A percentile compares a stretch with the other conserved stretches of the same genome.
phyloP scores from a whole-genome alignment of 768 basidiomycete genomes.

The Agaricus blazei region DNA sequence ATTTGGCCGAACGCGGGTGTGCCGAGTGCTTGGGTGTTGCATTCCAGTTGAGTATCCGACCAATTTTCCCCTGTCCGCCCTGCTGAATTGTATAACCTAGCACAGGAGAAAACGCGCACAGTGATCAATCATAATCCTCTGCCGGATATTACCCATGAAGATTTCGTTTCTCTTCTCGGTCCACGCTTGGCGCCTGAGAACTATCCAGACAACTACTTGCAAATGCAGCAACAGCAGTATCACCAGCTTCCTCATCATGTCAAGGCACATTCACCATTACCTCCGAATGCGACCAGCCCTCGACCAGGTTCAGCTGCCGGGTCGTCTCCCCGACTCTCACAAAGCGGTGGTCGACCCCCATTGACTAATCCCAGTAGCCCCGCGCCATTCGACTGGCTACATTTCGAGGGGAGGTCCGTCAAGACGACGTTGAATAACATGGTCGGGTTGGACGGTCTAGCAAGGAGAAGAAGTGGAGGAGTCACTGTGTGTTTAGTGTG shows the following conservation, averaged over 20 bases:
- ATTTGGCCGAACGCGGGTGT: constrained; percentile 68
- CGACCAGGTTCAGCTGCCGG: constrained; percentile 3
- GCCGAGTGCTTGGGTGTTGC: constrained; percentile 78
- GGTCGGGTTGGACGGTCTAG: constrained; percentile 74
- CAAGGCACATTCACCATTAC: constrained; percentile 29
- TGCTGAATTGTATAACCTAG: constrained; percentile 24
- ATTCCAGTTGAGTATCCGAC: constrained; percentile 45
- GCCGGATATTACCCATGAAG: constrained; percentile 82
- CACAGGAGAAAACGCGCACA: constrained; percentile 54
- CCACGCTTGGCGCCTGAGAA: constrained; percentile 83
- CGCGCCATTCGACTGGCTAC: constrained; percentile 83
- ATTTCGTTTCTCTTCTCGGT: constrained; percentile 74
- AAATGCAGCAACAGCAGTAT: constrained; percentile 20
- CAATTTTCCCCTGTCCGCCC: constrained; percentile 2
- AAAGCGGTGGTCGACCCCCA: constrained; percentile 21
- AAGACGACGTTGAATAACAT: constrained; percentile 79
- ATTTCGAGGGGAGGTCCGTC: constrained; percentile 77
- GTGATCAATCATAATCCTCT: constrained; percentile 86
- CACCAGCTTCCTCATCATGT: constrained; percentile 28
- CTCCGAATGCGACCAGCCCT: constrained; percentile 14
- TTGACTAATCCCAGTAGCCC: constrained; percentile 49
- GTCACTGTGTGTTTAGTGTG: constrained; percentile 76
- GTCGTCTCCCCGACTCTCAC: constrained; percentile 27
- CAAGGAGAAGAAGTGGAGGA: constrained; percentile 82
- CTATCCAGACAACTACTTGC: constrained; percentile 39